Evolutionary conservation across 257 asterid genomes (phyloP).

Genomic region (Fraxinus quadrangulata): DNA sequence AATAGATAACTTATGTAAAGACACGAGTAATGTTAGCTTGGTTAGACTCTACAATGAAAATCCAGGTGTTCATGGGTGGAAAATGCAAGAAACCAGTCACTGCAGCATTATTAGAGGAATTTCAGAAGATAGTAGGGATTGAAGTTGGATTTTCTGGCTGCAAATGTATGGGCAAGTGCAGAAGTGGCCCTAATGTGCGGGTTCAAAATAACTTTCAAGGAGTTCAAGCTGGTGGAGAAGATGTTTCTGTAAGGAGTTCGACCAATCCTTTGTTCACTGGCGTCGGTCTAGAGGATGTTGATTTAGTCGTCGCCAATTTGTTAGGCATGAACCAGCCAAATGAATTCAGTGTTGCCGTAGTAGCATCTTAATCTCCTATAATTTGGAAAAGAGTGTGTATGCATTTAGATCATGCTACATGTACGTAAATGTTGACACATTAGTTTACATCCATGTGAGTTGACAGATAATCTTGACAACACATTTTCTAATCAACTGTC

Average conservation of each 20-base stretch:
- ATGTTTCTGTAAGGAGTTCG: not conserved
- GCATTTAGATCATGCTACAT: not conserved
- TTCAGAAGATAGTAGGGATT: constrained; percentile 51
- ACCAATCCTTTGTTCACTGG: constrained; percentile 52
- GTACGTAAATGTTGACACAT: too few species aligned
- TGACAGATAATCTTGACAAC: too few species aligned
- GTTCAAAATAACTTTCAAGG: constrained; percentile 32
- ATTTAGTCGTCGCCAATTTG: constrained; percentile 52
- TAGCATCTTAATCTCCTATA: constrained; percentile 10
- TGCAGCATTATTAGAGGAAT: constrained; percentile 51
- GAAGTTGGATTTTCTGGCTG: constrained; percentile 75
- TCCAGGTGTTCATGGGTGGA: constrained; percentile 91
- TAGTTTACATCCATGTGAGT: too few species aligned
- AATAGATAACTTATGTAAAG: not conserved
- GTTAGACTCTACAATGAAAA: constrained; percentile 37
- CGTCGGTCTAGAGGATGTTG: constrained; percentile 76
- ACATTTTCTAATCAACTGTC: too few species aligned
- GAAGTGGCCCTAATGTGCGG: constrained; percentile 76
- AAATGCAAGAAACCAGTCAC: constrained; percentile 86
- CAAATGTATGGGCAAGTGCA: constrained; percentile 93
- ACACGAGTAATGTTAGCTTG: not conserved
- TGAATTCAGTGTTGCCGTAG: constrained; percentile 38
- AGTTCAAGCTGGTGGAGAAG: not conserved
- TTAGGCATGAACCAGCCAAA: constrained; percentile 36
- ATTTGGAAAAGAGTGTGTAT: not conserved